Percentiles rank a stretch among this genome's conserved stretches.
Evolutionary conservation across 352 stramenopile genomes (phyloP).

Genomic region (Globisporangium acanthophoron): DNA sequence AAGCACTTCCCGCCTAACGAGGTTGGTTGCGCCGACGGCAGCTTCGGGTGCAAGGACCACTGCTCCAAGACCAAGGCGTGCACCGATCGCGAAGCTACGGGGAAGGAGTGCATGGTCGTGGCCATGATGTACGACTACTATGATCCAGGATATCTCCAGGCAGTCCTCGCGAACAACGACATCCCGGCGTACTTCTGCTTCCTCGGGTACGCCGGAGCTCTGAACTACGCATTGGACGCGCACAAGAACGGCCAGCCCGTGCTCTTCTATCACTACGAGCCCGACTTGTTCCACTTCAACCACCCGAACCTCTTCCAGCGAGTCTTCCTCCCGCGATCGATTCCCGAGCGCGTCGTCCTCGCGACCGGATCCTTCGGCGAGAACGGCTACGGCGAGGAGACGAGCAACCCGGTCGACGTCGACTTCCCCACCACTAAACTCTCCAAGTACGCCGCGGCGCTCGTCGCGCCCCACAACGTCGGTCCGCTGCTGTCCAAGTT

Average conservation of each 20-base stretch:
- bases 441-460: constrained; percentile 22
- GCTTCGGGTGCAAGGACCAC: constrained; percentile 34
- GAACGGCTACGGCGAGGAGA: constrained; percentile 36
- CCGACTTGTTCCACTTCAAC: constrained; percentile 35
- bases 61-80: constrained; percentile 45
- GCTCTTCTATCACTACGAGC: constrained; percentile 56
- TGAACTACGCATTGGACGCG: constrained; percentile 25
- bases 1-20: background rate
- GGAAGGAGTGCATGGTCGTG: constrained; percentile 37
- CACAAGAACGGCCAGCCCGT: constrained; percentile 20
- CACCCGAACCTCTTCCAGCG: constrained; percentile 33
- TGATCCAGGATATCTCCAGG: constrained; percentile 40
- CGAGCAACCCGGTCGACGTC: constrained; percentile 35
- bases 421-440: constrained; percentile 34
- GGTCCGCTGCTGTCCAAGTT: constrained; percentile 20
- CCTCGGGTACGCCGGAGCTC: constrained; percentile 29
- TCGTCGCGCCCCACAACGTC: constrained; percentile 10
- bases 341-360: constrained; percentile 23
- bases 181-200: constrained; percentile 68
- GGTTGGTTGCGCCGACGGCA: constrained; percentile 23
- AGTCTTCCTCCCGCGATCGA: background rate
- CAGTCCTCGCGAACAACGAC: constrained; percentile 33
- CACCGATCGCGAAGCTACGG: constrained; percentile 21
- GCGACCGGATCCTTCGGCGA: constrained; percentile 38
- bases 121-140: constrained; percentile 37